Evolutionary conservation across 2,329 filamentous ascomycete species (phyloP).

Genomic region (Diaporthe eres): DNA sequence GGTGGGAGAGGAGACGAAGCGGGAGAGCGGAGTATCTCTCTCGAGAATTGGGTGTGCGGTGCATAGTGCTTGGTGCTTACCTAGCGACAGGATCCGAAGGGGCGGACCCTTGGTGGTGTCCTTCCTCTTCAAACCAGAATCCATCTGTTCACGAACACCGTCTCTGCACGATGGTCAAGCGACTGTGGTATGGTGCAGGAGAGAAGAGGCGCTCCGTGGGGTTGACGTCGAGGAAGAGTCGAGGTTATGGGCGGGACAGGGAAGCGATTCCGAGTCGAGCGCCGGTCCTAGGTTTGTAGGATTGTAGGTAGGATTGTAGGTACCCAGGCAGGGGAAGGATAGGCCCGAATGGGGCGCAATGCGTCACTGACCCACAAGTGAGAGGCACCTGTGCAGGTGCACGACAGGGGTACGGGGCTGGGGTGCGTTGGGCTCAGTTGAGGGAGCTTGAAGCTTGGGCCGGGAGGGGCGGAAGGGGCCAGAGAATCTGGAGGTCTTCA

Average conservation of each 20-base stretch:
- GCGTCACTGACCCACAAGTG: conserved; percentile 34
- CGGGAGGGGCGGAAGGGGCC: not conserved
- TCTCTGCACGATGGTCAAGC: conserved; percentile 3
- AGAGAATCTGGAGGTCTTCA: not conserved
- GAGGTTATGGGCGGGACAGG: conserved; percentile 22
- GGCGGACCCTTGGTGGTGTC: conserved; percentile 97
- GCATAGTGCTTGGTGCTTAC: conserved; percentile 62
- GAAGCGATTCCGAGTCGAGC: conserved; percentile 29
- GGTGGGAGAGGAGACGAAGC: not conserved
- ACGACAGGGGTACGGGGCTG: conserved; percentile 19
- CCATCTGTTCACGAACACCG: conserved; percentile 56
- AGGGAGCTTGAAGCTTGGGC: conserved; percentile 30
- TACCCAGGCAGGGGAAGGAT: conserved; percentile 13
- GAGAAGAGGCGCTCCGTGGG: not conserved
- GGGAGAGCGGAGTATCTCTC: not conserved
- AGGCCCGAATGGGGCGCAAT: conserved; percentile 31
- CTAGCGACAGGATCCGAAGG: conserved; percentile 89
- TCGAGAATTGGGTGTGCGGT: not conserved
- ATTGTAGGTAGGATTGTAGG: conserved; percentile 14
- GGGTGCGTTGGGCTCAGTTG: conserved; percentile 2
- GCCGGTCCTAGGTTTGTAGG: conserved; percentile 22
- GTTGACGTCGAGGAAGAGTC: conserved; percentile 14
- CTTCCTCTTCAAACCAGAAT: conserved; percentile 79
- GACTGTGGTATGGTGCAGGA: conserved; percentile 17
- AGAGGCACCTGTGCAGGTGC: conserved; percentile 18